Conservation (phyloP, 345 rosid genomes). For the Dimocarpus longan region DNA sequence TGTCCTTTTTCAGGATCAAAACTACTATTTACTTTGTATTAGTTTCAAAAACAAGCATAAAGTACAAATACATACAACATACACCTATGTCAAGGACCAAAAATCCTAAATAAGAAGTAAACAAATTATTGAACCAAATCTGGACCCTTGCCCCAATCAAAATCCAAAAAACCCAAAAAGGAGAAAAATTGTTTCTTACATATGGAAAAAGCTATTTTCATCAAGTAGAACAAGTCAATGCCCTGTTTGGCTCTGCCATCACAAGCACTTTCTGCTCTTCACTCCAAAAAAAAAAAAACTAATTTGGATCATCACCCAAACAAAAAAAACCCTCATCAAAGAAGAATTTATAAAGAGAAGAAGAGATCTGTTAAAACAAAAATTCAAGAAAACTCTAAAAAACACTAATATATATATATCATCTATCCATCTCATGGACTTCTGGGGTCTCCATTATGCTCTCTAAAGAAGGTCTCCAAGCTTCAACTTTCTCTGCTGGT, state of each 20-base stretch:
- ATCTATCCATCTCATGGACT: slow-evolving; percentile 32
- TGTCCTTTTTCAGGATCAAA: not conserved
- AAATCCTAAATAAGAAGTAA: not conserved
- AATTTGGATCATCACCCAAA: not conserved
- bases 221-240: too few relatives aligned
- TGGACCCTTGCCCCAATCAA: not conserved
- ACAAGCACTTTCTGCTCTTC: not conserved
- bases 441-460: slow-evolving; percentile 61
- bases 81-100: not conserved
- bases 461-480: slow-evolving; percentile 75
- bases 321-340: not conserved
- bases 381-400: not conserved
- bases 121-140: not conserved
- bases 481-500: slow-evolving; percentile 4
- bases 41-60: not conserved
- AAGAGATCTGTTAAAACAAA: not conserved
- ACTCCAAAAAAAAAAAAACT: not conserved
- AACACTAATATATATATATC: not conserved
- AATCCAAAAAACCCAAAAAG: not conserved
- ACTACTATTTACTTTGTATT: not conserved
- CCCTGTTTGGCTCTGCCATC: too few relatives aligned
- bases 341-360: not conserved
- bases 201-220: too few relatives aligned
- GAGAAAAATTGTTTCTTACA: too few relatives aligned
- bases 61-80: not conserved